Conservation (phyloP, 139 green algal species). For the Volvox africanus region DNA sequence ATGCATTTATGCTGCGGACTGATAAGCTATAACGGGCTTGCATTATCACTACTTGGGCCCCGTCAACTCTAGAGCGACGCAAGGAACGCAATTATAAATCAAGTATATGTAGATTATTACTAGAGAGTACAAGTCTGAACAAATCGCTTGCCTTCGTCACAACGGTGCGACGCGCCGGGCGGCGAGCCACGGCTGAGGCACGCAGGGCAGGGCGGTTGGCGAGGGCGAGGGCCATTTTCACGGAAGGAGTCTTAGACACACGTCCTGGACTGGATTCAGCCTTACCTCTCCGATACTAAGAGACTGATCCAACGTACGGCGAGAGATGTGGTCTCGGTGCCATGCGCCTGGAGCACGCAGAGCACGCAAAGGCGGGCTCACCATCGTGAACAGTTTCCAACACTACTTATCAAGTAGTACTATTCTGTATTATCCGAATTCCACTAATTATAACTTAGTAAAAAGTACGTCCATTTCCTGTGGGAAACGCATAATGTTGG, state of each 20-base stretch:
- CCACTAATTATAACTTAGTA: too few relatives aligned
- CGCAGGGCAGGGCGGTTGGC: conserved; percentile 24
- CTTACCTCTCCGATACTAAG: background rate
- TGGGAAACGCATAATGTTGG: too few relatives aligned
- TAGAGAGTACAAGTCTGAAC: background rate
- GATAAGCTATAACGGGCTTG: background rate
- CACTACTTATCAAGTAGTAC: too few relatives aligned
- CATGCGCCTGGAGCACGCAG: background rate
- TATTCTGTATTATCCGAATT: too few relatives aligned
- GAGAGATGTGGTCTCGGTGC: conserved; percentile 29
- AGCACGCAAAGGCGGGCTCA: background rate
- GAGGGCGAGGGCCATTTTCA: conserved; percentile 36
- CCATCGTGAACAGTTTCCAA: background rate
- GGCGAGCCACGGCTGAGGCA: conserved; percentile 8
- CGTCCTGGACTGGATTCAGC: background rate
- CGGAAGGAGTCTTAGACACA: conserved; percentile 19
- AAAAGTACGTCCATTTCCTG: too few relatives aligned
- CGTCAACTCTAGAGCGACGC: too few relatives aligned
- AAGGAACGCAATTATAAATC: too few relatives aligned
- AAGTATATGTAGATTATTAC: background rate
- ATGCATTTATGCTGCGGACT: too few relatives aligned
- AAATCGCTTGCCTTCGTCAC: conserved; percentile 35
- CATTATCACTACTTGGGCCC: background rate
- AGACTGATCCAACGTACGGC: conserved; percentile 22
- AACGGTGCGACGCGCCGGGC: conserved; percentile 12